A percentile compares a stretch with the other conserved stretches of the same genome.
phyloP scores from a whole-genome alignment of 2,329 filamentous ascomycete genomes.

The Aspergillus puulaauensis region DNA sequence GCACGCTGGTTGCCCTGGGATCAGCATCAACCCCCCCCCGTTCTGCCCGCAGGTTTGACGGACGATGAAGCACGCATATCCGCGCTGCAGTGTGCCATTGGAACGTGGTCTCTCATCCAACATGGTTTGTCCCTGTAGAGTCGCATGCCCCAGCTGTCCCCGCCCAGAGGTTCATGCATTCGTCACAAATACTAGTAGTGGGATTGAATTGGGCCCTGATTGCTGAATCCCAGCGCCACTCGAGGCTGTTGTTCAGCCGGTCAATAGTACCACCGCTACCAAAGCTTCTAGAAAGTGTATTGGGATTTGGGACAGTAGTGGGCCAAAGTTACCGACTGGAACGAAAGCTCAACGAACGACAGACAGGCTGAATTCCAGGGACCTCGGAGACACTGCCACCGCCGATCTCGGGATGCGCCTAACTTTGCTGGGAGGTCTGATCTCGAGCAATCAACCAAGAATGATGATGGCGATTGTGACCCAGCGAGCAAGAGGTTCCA shows the following conservation, averaged over 20 bases:
- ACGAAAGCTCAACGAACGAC: neutral
- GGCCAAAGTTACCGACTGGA: slow-evolving; percentile 6
- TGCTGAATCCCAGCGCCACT: neutral
- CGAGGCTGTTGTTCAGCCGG: neutral
- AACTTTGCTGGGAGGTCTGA: slow-evolving; percentile 21
- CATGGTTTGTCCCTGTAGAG: neutral
- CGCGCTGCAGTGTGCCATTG: neutral
- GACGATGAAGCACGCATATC: neutral
- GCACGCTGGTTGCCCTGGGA: neutral
- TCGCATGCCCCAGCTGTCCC: neutral
- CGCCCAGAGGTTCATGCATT: neutral
- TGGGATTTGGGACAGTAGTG: slow-evolving; percentile 8
- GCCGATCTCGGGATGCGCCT: slow-evolving; percentile 30
- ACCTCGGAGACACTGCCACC: slow-evolving; percentile 22
- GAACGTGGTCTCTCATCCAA: neutral
- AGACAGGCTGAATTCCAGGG: slow-evolving; percentile 13
- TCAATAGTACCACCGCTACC: neutral
- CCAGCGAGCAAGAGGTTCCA: neutral
- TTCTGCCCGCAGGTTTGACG: neutral
- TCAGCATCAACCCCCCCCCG: slow-evolving; percentile 1
- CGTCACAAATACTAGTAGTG: neutral
- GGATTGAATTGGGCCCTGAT: neutral
- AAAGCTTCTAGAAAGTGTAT: slow-evolving; percentile 3
- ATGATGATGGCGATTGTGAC: neutral
- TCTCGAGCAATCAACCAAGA: slow-evolving; percentile 8